Evolutionary conservation across 257 asterid genomes (phyloP), one percentile per base, ranked within the genome.

Genomic region (Knoxia roxburghii): DNA sequence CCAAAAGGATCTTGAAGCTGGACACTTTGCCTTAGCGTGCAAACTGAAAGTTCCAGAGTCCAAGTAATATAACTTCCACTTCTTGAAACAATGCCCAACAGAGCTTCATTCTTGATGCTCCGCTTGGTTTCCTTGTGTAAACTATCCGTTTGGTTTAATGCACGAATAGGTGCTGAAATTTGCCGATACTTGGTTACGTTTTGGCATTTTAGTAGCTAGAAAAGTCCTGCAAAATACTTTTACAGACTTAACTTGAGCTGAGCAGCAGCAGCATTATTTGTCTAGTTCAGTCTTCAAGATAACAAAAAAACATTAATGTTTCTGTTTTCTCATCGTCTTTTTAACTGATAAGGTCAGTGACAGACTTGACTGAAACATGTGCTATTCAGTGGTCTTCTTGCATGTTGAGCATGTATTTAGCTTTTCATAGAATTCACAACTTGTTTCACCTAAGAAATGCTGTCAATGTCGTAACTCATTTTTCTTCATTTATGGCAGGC

Each of bases 1-100:
- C 61, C 62, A 56, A 56, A 55, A 56, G 1, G 24, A 56, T 29
- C 41, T 30, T 56, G 24, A 30, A 30, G 40, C 61, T 55, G 61
- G 61, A n/a, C n/a, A 27, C 60, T 54, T n/a, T 30, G 33, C 15
- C 60, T 7, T 30, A 13, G 26, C 7, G 23, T 6, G 9, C 18
- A 56, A 56, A 56, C 21, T 56, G 21, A 29, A 56, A 56, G n/a
- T n/a, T n/a, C n/a, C 35, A 13, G 15, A 55, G n/a, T 14, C 12
- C 6, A 55, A 55, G 39, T 55, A 3, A 12, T 30, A 29, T 11
- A 7, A 0, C 41, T 30, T 56, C 23, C 21, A n/a, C n/a, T n/a
- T n/a, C n/a, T n/a, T n/a, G n/a, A n/a, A n/a, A 43, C 12, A 43
- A 43, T 20, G 14, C 18, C 49, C 17, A 12, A 43, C 49, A 11